Percentiles rank a stretch among this genome's conserved stretches.
Evolutionary conservation across 768 basidiomycete species (phyloP).

Genomic region (Strobilomyces confusus): DNA sequence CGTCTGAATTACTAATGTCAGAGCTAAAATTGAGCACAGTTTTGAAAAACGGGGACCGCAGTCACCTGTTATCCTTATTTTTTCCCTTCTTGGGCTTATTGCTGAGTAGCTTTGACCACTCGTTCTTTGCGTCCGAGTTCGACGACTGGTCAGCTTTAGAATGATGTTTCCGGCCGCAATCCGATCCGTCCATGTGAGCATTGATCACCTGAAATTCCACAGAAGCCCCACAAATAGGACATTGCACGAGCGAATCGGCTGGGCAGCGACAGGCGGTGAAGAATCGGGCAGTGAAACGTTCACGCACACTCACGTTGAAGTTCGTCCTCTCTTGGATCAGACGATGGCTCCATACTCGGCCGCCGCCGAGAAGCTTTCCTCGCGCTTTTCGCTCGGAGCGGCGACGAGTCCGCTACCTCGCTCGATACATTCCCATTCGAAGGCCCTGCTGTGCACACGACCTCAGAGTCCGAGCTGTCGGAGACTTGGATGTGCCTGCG

Average conservation of each 20-base stretch:
- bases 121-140: slow-evolving; percentile 24
- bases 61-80: slow-evolving; percentile 32
- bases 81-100: slow-evolving; percentile 38
- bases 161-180: slow-evolving; percentile 36
- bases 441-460: slow-evolving; percentile 29
- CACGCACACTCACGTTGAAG: slow-evolving; percentile 17
- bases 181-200: slow-evolving; percentile 56
- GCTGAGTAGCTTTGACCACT: slow-evolving; percentile 44
- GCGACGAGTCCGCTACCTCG: slow-evolving; percentile 22
- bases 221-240: slow-evolving; percentile 56
- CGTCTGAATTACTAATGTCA: slow-evolving; percentile 28
- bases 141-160: slow-evolving; percentile 20
- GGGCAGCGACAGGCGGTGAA: slow-evolving; percentile 4
- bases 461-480: slow-evolving; percentile 25
- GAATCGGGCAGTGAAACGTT: background rate
- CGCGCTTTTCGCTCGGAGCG: slow-evolving; percentile 17
- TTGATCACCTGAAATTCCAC: slow-evolving; percentile 53
- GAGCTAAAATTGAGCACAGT: slow-evolving; percentile 14
- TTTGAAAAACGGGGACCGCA: background rate
- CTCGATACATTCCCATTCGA: slow-evolving; percentile 25
- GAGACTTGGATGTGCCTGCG: slow-evolving; percentile 28
- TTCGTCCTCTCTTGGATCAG: slow-evolving; percentile 32
- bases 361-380: slow-evolving; percentile 15
- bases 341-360: slow-evolving; percentile 23
- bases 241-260: slow-evolving; percentile 43